phyloP scores from a whole-genome alignment of 345 rosid genomes.

The Rubroshorea leprosula region DNA sequence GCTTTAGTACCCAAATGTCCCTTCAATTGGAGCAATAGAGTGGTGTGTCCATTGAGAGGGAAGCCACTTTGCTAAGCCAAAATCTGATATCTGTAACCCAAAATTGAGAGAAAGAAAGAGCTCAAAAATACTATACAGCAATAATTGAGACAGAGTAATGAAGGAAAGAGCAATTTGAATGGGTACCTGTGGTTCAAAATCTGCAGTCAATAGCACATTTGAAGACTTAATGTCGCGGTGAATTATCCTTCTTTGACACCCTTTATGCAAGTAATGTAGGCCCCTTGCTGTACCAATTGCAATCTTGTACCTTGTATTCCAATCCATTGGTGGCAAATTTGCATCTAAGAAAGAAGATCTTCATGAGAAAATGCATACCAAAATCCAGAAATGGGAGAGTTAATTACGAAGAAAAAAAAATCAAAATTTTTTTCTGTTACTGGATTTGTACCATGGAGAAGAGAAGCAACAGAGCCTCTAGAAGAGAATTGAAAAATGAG shows the following conservation, averaged over 20 bases:
- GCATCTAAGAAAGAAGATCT: conserved; percentile 32
- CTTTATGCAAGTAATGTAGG: conserved; percentile 80
- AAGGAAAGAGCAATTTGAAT: neutral
- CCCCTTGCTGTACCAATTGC: conserved; percentile 86
- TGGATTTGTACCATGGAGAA: conserved; percentile 65
- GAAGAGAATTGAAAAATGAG: conserved; percentile 84
- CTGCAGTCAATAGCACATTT: conserved; percentile 68
- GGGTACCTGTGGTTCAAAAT: conserved; percentile 69
- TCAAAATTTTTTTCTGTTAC: neutral
- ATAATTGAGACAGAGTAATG: neutral
- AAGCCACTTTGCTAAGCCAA: conserved; percentile 97
- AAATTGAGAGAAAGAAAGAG: neutral
- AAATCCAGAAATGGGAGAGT: neutral
- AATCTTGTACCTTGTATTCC: conserved; percentile 74
- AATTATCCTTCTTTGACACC: conserved; percentile 85
- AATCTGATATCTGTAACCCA: conserved; percentile 69
- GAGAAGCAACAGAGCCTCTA: conserved; percentile 84
- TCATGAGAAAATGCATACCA: neutral
- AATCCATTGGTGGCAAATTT: conserved; percentile 44
- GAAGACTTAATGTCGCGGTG: conserved; percentile 97
- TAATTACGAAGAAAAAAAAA: neutral
- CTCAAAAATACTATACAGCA: neutral
- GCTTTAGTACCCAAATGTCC: conserved; percentile 81
- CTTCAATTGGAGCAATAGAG: conserved; percentile 97
- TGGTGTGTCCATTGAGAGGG: conserved; percentile 99